phyloP scores from a whole-genome alignment of 495 filamentous ascomycete species.

The Bacidia rubella region DNA sequence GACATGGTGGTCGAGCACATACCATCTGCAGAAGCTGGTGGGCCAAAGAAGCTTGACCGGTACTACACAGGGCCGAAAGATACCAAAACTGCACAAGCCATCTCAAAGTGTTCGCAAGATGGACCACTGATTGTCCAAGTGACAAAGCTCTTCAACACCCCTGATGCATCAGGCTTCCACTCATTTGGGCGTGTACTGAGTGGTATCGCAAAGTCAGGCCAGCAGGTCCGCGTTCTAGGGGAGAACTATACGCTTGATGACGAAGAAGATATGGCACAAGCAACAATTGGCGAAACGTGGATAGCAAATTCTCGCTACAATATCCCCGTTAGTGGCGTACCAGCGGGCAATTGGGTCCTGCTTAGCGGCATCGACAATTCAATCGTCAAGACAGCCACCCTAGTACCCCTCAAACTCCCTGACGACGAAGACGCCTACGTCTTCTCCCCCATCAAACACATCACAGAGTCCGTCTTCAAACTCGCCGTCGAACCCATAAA shows the following conservation, averaged over 20 bases:
- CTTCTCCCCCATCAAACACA: slow-evolving; percentile 83
- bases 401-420: slow-evolving; percentile 68
- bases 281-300: slow-evolving; percentile 81
- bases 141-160: slow-evolving; percentile 80
- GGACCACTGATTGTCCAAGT: slow-evolving; percentile 83
- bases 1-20: slow-evolving; percentile 90
- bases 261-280: slow-evolving; percentile 90
- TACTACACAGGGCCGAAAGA: slow-evolving; percentile 97
- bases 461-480: slow-evolving; percentile 96
- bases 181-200: slow-evolving; percentile 89
- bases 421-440: slow-evolving; percentile 87
- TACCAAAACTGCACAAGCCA: slow-evolving; percentile 64
- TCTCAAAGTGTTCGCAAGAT: slow-evolving; percentile 72
- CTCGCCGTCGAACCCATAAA: slow-evolving; percentile 97
- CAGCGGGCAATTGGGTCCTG: slow-evolving; percentile 90
- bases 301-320: slow-evolving; percentile 92
- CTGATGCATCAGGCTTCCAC: slow-evolving; percentile 77
- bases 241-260: slow-evolving; percentile 95
- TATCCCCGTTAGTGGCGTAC: slow-evolving; percentile 77
- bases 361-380: slow-evolving; percentile 91
- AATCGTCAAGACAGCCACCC: slow-evolving; percentile 93
- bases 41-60: slow-evolving; percentile 57
- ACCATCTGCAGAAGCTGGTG: slow-evolving; percentile 74
- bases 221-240: slow-evolving; percentile 80
- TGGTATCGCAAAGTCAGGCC: slow-evolving; percentile 69